Base-by-base conservation (phyloP, 257 asterid genomes). In the Cordia subcordata region DNA sequence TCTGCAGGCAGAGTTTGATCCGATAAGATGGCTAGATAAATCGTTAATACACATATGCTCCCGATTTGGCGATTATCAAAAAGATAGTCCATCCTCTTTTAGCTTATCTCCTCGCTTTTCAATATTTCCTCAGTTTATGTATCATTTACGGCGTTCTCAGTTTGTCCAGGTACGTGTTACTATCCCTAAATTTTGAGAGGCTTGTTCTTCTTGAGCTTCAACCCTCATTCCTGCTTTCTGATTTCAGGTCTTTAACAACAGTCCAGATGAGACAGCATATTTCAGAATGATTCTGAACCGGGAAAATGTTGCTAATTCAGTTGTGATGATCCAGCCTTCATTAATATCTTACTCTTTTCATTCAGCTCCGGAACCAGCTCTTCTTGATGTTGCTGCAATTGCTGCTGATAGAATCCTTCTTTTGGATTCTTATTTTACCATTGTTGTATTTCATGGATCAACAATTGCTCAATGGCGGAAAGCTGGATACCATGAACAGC, bases 241-340 rank as follows among this genome's bases (percentile, higher is more conserved):
- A 50, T 68, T 70, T 63, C 87, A 86, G 99, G 97, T 89, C 64
- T 93, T 93, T 70, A 90, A 90, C 70, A 93, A 89, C 79, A 93
- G 99, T 75, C 99, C 99, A 13, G 99, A 89, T 59, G 99, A 93
- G 83, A 93, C 99, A 23, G 97, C 99, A 59, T 79, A 81, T 80
- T 93, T 86, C 71, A 78, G 97, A 71, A 89, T 93, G 96, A 83
- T 93, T 67, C 64, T 93, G 69, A 85, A 89, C 74, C 76, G 91
- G 81, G 99, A 89, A 80, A 86, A 82, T 74, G 95, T 86, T 62
- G 80, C 91, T 63, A 84, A 93, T 82, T 89, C 97, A 54, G 95
- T 93, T 61, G 99, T 89, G 65, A 93, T 93, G 99, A 93, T 89
- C 77, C 99, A 93, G 72, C 99, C 99, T 32, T 93, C 99, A 37